Conservation (phyloP, 306 rosid species). For the Cucumis cinereus region DNA sequence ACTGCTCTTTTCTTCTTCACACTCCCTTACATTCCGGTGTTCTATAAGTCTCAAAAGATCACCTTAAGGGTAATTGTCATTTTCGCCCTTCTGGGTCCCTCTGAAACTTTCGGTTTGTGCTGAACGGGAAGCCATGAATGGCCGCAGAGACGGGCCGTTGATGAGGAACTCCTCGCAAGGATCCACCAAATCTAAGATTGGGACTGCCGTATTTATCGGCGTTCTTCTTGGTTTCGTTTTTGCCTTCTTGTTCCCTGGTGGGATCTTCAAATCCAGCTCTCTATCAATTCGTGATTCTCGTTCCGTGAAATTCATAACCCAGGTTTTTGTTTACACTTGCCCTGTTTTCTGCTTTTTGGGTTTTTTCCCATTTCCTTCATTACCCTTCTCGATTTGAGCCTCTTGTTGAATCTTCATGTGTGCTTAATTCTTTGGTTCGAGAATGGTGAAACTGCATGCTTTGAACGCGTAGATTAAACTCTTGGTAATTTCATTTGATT, state of each 20-base stretch:
- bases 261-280: conserved; percentile 31
- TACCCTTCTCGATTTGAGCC: neutral
- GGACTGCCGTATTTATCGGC: conserved; percentile 49
- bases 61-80: neutral
- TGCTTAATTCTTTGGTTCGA: neutral
- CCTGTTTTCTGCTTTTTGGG: neutral
- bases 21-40: neutral
- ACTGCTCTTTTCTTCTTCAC: neutral
- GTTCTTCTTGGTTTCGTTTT: conserved; percentile 48
- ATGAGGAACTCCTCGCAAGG: conserved; percentile 34
- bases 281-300: conserved; percentile 17
- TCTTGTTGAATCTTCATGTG: neutral
- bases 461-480: neutral
- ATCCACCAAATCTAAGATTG: conserved; percentile 29
- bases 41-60: neutral
- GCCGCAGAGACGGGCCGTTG: conserved; percentile 56
- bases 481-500: neutral
- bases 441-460: neutral
- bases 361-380: neutral
- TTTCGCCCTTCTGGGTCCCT: neutral
- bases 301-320: conserved; percentile 29
- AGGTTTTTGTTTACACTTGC: conserved; percentile 30
- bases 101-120: neutral
- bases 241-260: conserved; percentile 56
- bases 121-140: conserved; percentile 26